Base-by-base conservation (phyloP, 352 stramenopile species). In the Phytophthora sojae region DNA sequence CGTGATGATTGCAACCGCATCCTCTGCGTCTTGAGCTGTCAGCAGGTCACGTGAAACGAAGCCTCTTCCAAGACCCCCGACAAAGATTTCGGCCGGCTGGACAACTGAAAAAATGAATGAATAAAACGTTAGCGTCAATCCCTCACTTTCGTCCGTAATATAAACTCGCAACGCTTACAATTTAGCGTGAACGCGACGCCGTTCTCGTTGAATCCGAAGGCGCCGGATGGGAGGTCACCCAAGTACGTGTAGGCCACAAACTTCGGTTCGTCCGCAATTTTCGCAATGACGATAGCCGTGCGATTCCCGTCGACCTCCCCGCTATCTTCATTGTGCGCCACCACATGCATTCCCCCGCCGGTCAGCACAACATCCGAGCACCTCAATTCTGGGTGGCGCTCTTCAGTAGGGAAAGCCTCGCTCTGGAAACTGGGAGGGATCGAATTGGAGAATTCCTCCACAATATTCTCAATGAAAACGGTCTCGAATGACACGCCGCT, bases 181-280 rank as follows among this genome's bases (percentile, higher is more conserved):
- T 94, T 94, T 60, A 94, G 82, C 21, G 86, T 92, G 75, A 94
- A 92, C 7, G 77, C 86, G 60, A 94, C 51, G 56, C 84, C 86
- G 15, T 88, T 80, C 42, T 81, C 74, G 32, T 94, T 94, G 63
- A 88, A 89, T 6, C 84, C 86, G 54, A 94, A 94, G 1, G 86
- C 86, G 1, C 86, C 86, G 11, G 84, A 89, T 0, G 86, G 86
- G 26, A 94, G 69, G 58, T 94, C 86, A 0, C 86, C 85, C 12
- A 92, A 64, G 65, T 94, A 94, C 56, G 86, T 94, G 64, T 79
- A 92, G 12, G 81, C 86, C 25, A 92, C 82, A 58, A 94, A 94
- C 61, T 80, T 82, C 1, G 83, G 80, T 17, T 76, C 65, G 30
- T 75, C 30, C 0, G 69, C 78, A 69, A 94, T 91, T 37, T 79